Base-by-base conservation (phyloP, 495 filamentous ascomycete species). In the Talaromyces borbonicus region DNA sequence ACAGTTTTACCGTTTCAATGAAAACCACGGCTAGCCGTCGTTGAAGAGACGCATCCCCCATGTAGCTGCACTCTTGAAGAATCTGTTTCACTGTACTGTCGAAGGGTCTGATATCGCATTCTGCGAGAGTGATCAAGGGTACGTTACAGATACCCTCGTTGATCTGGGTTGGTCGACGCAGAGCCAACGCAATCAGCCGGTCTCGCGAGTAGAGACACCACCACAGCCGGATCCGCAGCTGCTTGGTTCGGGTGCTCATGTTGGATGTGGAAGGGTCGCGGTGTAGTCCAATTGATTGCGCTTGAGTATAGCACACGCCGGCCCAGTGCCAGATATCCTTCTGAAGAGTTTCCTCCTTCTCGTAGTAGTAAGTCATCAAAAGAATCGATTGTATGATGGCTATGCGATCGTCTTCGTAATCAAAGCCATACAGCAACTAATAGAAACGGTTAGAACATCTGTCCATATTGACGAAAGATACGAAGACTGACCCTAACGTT, bases 151-250 rank as follows among this genome's bases (percentile, higher is more conserved):
- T 85, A 44, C 86, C 83, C 51, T 83, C 80, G 68, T 93, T 90
- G 62, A 94, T 86, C 49, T 87, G 72, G 3, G 84, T 83, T 4
- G 87, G 88, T 36, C 87, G 76, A 15, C 88, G 75, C 81, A 93
- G 83, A 1, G 86, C 88, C 42, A 95, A 72, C 3, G 88, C 88
- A 31, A 94, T 81, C 7, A 93, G 68, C 15, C 87, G 82, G 62
- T 95, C 88, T n/a, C 87, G 79, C 68, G 90, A 87, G 55, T 87
- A 90, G 48, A 84, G 78, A 32, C 84, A 86, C 88, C 88, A 95
- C 87, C 87, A 95, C 30, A 95, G 79, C 14, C 87, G 72, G 52
- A 81, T 85, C 71, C 86, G 85, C 29, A 93, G 56, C 40, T 77
- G 78, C 51, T 78, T 74, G 52, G 72, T 77, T 38, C 69, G 68